A percentile compares a stretch with the other conserved stretches of the same genome.
phyloP scores from a whole-genome alignment of 345 rosid species.

The Garcia nutans region DNA sequence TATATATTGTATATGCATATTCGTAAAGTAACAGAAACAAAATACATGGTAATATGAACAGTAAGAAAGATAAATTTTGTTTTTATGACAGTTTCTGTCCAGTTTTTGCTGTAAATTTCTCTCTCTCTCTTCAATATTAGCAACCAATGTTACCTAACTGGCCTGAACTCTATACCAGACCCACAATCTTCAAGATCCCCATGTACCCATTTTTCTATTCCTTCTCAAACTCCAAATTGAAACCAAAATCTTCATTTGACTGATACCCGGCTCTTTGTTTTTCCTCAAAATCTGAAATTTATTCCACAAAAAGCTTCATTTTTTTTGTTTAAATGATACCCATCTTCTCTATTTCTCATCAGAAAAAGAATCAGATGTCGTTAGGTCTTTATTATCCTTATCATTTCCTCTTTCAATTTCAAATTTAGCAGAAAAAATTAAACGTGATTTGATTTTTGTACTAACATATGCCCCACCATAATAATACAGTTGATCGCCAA shows the following conservation, averaged over 20 bases:
- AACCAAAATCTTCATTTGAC: slow-evolving; percentile 10
- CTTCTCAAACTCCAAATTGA: neutral
- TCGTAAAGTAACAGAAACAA: neutral
- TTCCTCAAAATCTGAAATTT: neutral
- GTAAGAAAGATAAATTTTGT: neutral
- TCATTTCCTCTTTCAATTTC: neutral
- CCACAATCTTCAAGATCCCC: slow-evolving; percentile 10
- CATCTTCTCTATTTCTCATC: neutral
- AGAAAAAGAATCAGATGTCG: neutral
- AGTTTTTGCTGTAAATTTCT: neutral
- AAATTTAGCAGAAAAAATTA: slow-evolving; percentile 8
- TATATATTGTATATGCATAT: neutral
- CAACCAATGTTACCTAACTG: neutral
- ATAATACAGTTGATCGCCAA: slow-evolving; percentile 17
- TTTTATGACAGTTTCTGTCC: neutral
- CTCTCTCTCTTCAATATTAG: neutral
- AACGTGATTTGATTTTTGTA: slow-evolving; percentile 19
- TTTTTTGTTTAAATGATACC: neutral
- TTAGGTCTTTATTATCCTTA: slow-evolving; percentile 1
- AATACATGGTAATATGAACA: neutral
- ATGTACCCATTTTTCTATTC: neutral
- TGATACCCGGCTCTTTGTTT: neutral
- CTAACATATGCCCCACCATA: slow-evolving; percentile 42
- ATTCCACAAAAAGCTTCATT: neutral
- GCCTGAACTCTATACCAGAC: neutral